Base-by-base conservation (phyloP, 352 stramenopile genomes). In the Pelagophyceae sp. region DNA sequence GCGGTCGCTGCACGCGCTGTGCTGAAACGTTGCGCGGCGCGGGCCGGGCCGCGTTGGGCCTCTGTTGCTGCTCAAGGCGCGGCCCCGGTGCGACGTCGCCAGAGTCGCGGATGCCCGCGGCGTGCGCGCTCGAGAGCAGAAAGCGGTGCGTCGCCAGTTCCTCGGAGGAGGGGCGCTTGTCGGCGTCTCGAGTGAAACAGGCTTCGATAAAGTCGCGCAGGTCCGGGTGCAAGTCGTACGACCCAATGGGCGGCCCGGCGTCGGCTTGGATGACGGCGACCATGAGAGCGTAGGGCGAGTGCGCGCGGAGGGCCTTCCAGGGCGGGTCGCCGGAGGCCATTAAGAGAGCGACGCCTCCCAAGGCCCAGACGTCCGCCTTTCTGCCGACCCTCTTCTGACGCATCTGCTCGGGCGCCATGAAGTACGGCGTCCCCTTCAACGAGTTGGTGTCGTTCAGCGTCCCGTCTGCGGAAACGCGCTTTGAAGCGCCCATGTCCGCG, bases 351-450 rank as follows among this genome's bases (percentile, higher is more conserved):
- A 91, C 84, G 76, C 89, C 90, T 20, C 88, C 90, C 65, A 92
- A 80, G 76, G 82, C 86, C 90, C 90, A 94, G 37, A 94, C 86
- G 67, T 94, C 90, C 64, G 88, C 85, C 78, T 88, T 89, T n/a
- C 74, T 45, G n/a, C 83, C 86, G 77, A 91, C 90, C 40, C 88
- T 90, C 72, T 90, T 90, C 38, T 92, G 87, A 78, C 93, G 95
- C 32, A 95, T 85, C 31, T 97, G 86, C 85, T 98, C 94, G 0
- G 94, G 93, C 6, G 93, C 91, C 90, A 96, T 96, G 84, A 93
- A 96, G 77, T 94, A 96, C 27, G 92, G 91, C 25, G 90, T 96
- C 0, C 94, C 85, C 31, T 87, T 90, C 32, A 89, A 63, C 3
- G 1, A 38, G 72, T 82, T 80, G 87, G 83, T 82, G 88, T 85